Evolutionary conservation across 768 basidiomycete species (phyloP).

Genomic region (Psilocybe tampanensis): DNA sequence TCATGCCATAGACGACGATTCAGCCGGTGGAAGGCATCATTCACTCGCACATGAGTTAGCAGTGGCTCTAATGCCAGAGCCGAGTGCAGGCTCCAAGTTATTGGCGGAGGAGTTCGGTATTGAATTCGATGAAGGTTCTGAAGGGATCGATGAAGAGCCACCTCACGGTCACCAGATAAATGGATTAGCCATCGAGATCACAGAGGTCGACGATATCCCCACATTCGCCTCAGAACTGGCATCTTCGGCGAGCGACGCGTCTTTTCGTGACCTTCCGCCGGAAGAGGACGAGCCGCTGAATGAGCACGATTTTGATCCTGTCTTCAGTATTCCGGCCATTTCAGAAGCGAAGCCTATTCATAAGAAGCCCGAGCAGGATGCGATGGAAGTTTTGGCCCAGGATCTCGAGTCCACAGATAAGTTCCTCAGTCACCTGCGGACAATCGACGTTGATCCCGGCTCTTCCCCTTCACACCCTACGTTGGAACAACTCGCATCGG

Average conservation of each 20-base stretch:
- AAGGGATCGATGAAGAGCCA: constrained; percentile 65
- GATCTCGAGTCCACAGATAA: constrained; percentile 78
- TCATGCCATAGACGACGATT: constrained; percentile 41
- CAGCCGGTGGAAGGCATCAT: constrained; percentile 42
- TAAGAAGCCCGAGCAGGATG: constrained; percentile 50
- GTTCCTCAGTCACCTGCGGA: constrained; percentile 73
- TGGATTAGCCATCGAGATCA: constrained; percentile 31
- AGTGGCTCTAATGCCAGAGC: constrained; percentile 86
- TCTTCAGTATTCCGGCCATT: constrained; percentile 40
- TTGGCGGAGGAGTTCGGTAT: constrained; percentile 89
- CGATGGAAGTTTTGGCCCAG: constrained; percentile 72
- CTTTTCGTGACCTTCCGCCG: constrained; percentile 30
- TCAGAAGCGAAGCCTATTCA: constrained; percentile 31
- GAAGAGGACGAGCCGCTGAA: constrained; percentile 29
- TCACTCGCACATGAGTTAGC: constrained; percentile 89
- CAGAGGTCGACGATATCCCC: constrained; percentile 27
- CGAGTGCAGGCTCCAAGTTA: constrained; percentile 72
- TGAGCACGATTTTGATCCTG: constrained; percentile 39
- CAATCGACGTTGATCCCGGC: constrained; percentile 59
- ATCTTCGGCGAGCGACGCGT: constrained; percentile 25
- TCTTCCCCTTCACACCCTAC: constrained; percentile 37
- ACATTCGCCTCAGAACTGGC: constrained; percentile 49
- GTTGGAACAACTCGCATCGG: constrained; percentile 73
- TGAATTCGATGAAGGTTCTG: constrained; percentile 86
- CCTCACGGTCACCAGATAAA: constrained; percentile 25